Percentiles rank a stretch among this genome's conserved stretches.
phyloP scores from a whole-genome alignment of 208 protist species.

The Wallacemonas collosoma region DNA sequence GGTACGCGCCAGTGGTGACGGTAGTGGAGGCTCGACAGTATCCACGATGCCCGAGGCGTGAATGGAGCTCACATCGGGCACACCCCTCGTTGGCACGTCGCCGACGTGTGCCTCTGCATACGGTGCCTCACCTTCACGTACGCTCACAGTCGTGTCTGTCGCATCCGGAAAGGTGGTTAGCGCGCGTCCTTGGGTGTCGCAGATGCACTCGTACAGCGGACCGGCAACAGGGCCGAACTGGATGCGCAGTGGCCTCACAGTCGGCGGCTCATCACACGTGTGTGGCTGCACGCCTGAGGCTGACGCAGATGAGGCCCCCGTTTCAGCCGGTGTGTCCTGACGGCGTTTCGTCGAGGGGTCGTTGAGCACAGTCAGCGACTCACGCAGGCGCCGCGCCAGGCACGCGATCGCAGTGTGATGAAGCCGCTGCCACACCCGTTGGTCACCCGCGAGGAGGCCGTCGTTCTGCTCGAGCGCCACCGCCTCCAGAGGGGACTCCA shows the following conservation, averaged over 20 bases:
- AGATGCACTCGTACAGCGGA: slow-evolving; percentile 11
- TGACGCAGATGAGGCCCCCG: no score
- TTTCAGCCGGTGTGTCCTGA: not conserved
- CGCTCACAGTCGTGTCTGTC: not conserved
- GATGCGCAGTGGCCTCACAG: slow-evolving; percentile 22
- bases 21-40: not conserved
- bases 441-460: slow-evolving; percentile 28
- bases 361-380: slow-evolving; percentile 25
- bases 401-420: slow-evolving; percentile 24
- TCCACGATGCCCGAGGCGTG: slow-evolving; percentile 3
- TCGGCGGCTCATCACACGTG: not conserved
- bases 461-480: slow-evolving; percentile 58
- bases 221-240: slow-evolving; percentile 22
- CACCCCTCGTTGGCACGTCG: not conserved
- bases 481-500: slow-evolving; percentile 22
- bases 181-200: slow-evolving; percentile 2
- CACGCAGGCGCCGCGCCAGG: slow-evolving; percentile 24
- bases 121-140: no score
- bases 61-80: slow-evolving; percentile 12
- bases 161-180: slow-evolving; percentile 11
- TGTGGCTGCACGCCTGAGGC: not conserved
- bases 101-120: not conserved
- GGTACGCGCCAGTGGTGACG: no score
- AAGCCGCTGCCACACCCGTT: slow-evolving; percentile 5
- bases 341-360: slow-evolving; percentile 8